phyloP scores from a whole-genome alignment of 2,329 filamentous ascomycete species.

The Colletotrichum neosansevieriae region DNA sequence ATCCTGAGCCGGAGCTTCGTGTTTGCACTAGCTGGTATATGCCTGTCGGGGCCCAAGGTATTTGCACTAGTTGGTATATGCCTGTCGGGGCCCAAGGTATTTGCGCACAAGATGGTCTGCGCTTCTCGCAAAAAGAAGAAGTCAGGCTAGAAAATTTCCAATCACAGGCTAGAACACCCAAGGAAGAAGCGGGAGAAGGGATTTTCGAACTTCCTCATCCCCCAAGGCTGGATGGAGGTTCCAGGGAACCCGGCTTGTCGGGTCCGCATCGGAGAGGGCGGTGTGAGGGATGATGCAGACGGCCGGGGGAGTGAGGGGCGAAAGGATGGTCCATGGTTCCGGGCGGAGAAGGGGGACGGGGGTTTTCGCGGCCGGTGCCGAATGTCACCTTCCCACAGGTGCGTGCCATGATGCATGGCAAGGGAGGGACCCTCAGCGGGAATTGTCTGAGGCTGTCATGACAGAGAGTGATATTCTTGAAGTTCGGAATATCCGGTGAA shows the following conservation, averaged over 20 bases:
- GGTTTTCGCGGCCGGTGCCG: slow-evolving; percentile 13
- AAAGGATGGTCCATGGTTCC: too few relatives aligned
- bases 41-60: too few relatives aligned
- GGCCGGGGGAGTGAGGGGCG: too few relatives aligned
- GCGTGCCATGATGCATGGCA: neutral
- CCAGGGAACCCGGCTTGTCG: neutral
- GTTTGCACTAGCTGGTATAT: too few relatives aligned
- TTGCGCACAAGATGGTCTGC: neutral
- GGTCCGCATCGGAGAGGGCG: neutral
- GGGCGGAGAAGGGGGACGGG: neutral
- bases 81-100: too few relatives aligned
- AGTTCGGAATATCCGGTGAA: too few relatives aligned
- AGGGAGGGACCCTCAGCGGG: too few relatives aligned
- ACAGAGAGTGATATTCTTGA: neutral
- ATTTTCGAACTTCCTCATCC: neutral
- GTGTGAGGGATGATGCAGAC: slow-evolving; percentile 2
- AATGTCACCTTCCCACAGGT: slow-evolving; percentile 6
- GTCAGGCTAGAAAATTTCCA: neutral
- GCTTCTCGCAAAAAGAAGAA: neutral
- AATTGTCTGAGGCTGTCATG: neutral
- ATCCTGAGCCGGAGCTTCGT: too few relatives aligned
- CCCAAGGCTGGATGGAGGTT: too few relatives aligned
- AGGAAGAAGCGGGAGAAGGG: too few relatives aligned
- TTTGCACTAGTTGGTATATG: too few relatives aligned
- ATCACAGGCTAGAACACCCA: neutral